Conservation (phyloP, 2,329 filamentous ascomycete genomes). For the Scopulariopsis brevicaulis region DNA sequence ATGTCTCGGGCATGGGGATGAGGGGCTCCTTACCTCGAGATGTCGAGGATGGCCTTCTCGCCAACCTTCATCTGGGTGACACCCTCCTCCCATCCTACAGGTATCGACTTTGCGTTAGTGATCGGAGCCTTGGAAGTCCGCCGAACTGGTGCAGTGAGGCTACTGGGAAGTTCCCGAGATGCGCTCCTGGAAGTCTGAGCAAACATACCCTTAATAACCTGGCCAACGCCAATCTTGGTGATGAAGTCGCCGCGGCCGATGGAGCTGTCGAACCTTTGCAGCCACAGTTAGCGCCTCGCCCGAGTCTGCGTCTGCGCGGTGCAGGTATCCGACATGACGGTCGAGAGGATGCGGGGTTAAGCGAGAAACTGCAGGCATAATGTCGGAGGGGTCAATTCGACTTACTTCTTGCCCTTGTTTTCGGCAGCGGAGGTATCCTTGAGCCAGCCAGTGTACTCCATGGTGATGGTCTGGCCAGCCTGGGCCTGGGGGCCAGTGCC, state of each 20-base stretch:
- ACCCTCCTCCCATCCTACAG: slow-evolving; percentile 70
- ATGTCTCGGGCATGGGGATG: background rate
- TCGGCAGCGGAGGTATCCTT: slow-evolving; percentile 51
- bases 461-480: slow-evolving; percentile 63
- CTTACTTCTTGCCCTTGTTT: slow-evolving; percentile 63
- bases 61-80: slow-evolving; percentile 79
- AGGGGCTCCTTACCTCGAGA: slow-evolving; percentile 49
- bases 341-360: background rate
- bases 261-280: slow-evolving; percentile 76
- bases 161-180: background rate
- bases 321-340: background rate
- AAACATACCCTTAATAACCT: slow-evolving; percentile 70
- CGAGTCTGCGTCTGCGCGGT: background rate
- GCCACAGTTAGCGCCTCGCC: background rate
- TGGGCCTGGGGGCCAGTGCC: slow-evolving; percentile 54
- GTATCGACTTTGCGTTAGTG: background rate
- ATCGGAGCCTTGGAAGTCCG: background rate
- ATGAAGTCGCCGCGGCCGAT: slow-evolving; percentile 66
- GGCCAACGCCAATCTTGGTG: slow-evolving; percentile 67
- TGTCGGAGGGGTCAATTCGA: slow-evolving; percentile 6
- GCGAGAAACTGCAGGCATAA: background rate
- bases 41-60: slow-evolving; percentile 79
- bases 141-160: background rate
- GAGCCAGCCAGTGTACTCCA: slow-evolving; percentile 86
- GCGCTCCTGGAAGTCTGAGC: background rate